A percentile compares a stretch with the other conserved stretches of the same genome.
phyloP scores from a whole-genome alignment of 106 monocot species.

The Dendrobium huoshanense region DNA sequence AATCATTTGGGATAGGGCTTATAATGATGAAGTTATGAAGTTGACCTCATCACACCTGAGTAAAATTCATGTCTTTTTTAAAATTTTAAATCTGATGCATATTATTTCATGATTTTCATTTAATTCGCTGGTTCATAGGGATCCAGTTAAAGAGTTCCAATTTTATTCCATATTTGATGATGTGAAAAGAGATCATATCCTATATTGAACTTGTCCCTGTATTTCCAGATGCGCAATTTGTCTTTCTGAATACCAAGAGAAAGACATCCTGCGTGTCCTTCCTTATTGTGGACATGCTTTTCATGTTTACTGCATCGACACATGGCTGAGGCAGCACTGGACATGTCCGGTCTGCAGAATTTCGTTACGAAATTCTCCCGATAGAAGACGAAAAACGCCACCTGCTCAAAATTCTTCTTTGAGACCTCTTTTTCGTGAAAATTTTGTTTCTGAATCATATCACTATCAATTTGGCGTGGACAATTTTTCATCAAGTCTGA shows the following conservation, averaged over 20 bases:
- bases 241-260: slow-evolving; percentile 76
- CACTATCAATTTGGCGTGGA: neutral
- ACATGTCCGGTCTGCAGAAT: slow-evolving; percentile 87
- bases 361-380: slow-evolving; percentile 54
- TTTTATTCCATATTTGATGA: too few species aligned
- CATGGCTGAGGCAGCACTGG: slow-evolving; percentile 71
- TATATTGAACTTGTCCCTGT: neutral
- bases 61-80: too few species aligned
- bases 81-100: too few species aligned
- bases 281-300: slow-evolving; percentile 71
- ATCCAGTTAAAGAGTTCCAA: too few species aligned
- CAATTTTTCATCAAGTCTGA: neutral
- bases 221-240: slow-evolving; percentile 64
- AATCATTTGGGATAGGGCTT: too few species aligned
- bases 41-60: too few species aligned
- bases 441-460: neutral
- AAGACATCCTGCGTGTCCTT: slow-evolving; percentile 64
- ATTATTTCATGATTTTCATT: too few species aligned
- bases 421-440: neutral
- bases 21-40: too few species aligned
- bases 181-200: neutral
- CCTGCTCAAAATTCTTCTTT: slow-evolving; percentile 28
- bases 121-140: too few species aligned
- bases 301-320: slow-evolving; percentile 72
- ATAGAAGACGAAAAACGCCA: slow-evolving; percentile 29